Conservation (phyloP, 1,284 basidiomycete species). For the Coniferiporia weirii region DNA sequence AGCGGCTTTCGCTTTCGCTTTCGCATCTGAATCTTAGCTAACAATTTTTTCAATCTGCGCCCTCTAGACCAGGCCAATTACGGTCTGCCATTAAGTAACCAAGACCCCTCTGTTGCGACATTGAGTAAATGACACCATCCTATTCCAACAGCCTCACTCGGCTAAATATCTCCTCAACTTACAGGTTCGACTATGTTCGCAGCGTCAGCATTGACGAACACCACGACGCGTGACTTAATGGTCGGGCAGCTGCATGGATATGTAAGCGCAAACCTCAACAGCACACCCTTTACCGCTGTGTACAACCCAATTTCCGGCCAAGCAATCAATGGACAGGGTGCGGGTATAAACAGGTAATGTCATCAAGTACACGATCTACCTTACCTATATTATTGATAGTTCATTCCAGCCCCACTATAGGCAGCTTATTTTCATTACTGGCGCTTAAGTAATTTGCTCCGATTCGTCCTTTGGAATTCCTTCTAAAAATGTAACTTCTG, state of each 20-base stretch:
- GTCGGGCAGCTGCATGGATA: constrained; percentile 28
- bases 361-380: constrained; percentile 12
- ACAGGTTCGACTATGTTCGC: constrained; percentile 37
- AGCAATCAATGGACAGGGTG: not conserved
- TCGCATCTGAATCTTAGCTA: no score
- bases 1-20: no score
- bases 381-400: constrained; percentile 11
- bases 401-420: constrained; percentile 31
- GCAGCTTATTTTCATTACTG: constrained; percentile 31
- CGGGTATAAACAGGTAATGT: not conserved
- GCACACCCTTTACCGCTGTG: constrained; percentile 2
- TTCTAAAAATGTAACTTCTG: not conserved
- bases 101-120: constrained; percentile 21
- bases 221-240: constrained; percentile 28
- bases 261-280: constrained; percentile 7
- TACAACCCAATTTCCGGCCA: constrained; percentile 10
- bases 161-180: not conserved
- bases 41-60: not conserved
- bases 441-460: constrained; percentile 26
- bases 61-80: not conserved
- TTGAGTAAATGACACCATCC: constrained; percentile 21
- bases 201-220: constrained; percentile 29
- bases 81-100: constrained; percentile 26
- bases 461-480: not conserved
- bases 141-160: constrained; percentile 22